Conservation (phyloP, 768 basidiomycete species). For the Termitomyces sp. region DNA sequence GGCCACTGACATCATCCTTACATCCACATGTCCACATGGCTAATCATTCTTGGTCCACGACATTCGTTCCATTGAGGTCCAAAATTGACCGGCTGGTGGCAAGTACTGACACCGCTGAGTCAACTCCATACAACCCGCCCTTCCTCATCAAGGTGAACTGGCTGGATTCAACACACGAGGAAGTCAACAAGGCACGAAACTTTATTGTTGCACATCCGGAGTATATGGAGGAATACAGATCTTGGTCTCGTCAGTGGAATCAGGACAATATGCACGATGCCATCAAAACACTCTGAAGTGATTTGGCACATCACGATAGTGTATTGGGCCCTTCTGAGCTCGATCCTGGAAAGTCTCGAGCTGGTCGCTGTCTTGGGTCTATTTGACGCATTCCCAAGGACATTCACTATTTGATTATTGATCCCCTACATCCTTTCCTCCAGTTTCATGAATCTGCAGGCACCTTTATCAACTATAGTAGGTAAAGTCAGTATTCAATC, state of each 20-base stretch:
- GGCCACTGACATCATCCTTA: slow-evolving; percentile 7
- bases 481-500: background rate
- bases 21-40: slow-evolving; percentile 17
- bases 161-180: slow-evolving; percentile 11
- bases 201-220: slow-evolving; percentile 13
- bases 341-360: background rate
- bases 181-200: slow-evolving; percentile 6
- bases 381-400: background rate
- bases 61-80: slow-evolving; percentile 18
- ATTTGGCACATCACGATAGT: background rate
- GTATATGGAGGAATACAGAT: slow-evolving; percentile 11
- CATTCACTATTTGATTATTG: background rate
- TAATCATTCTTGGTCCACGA: slow-evolving; percentile 19
- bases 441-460: background rate
- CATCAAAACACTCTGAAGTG: slow-evolving; percentile 16
- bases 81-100: slow-evolving; percentile 1
- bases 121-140: background rate
- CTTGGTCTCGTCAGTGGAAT: slow-evolving; percentile 20
- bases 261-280: slow-evolving; percentile 17
- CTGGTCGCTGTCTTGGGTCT: background rate
- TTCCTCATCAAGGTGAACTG: slow-evolving; percentile 16
- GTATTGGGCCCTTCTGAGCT: background rate
- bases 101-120: background rate
- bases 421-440: background rate
- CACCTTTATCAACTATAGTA: background rate